Percentiles rank a stretch among this genome's conserved stretches.
Evolutionary conservation across 2,329 filamentous ascomycete species (phyloP).

Genomic region (Neofusicoccum kwambonambiense): DNA sequence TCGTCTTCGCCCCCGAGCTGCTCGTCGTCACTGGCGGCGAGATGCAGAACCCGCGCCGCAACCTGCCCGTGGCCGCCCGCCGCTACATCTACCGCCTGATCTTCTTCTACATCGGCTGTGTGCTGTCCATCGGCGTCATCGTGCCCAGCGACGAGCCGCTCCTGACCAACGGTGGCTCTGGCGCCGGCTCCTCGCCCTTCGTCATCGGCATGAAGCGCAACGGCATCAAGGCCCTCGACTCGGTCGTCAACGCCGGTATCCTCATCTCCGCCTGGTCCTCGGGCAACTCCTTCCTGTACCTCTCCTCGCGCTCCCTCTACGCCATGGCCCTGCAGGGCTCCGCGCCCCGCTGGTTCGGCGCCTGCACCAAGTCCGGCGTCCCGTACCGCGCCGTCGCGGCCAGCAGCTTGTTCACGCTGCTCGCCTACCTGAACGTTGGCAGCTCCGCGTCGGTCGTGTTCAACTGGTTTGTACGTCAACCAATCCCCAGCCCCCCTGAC

Average conservation of each 20-base stretch:
- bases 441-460: conserved; percentile 52
- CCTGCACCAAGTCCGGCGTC: conserved; percentile 60
- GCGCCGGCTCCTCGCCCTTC: conserved; percentile 54
- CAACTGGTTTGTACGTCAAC: conserved; percentile 59
- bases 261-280: conserved; percentile 65
- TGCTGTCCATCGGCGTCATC: conserved; percentile 61
- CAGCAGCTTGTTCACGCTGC: conserved; percentile 44
- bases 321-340: conserved; percentile 62
- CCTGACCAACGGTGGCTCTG: conserved; percentile 53
- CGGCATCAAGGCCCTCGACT: conserved; percentile 57
- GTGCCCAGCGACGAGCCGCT: conserved; percentile 53
- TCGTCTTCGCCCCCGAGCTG: conserved; percentile 42
- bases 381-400: conserved; percentile 49
- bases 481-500: neutral
- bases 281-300: conserved; percentile 56
- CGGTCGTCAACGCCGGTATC: conserved; percentile 67
- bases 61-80: conserved; percentile 59
- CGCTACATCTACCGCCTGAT: conserved; percentile 63
- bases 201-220: conserved; percentile 51
- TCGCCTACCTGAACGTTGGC: conserved; percentile 52
- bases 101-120: conserved; percentile 59
- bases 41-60: conserved; percentile 57
- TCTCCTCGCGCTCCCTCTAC: conserved; percentile 53
- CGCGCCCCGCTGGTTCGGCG: conserved; percentile 61
- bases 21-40: conserved; percentile 59